Evolutionary conservation across 1,284 basidiomycete genomes (phyloP).

Genomic region (Leccinum pachyderme): DNA sequence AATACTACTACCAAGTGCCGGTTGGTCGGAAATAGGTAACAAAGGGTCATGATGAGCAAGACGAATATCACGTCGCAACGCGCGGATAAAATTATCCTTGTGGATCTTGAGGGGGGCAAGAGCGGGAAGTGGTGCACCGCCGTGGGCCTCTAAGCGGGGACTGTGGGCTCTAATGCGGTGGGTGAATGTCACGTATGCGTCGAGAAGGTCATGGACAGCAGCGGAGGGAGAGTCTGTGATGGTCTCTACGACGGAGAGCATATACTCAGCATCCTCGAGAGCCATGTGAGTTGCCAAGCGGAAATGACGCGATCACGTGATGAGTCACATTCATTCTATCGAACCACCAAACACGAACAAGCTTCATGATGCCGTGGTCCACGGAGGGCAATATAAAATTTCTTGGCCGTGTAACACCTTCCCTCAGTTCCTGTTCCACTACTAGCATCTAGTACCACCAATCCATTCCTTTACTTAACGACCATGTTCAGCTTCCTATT

Average conservation of each 20-base stretch:
- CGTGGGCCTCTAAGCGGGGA: constrained; percentile 21
- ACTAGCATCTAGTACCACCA: constrained; percentile 4
- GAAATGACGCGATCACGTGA: not conserved
- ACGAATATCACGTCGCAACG: constrained; percentile 48
- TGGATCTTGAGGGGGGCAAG: constrained; percentile 32
- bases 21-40: constrained; percentile 14
- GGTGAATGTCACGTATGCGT: constrained; percentile 55
- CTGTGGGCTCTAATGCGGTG: constrained; percentile 41
- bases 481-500: constrained; percentile 26
- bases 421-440: not conserved
- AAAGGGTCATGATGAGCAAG: constrained; percentile 42
- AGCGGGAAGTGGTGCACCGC: constrained; percentile 27
- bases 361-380: not conserved
- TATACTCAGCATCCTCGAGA: constrained; percentile 28
- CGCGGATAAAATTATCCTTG: constrained; percentile 36
- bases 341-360: constrained; percentile 24
- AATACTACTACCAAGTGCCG: not conserved
- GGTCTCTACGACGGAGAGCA: constrained; percentile 45
- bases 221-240: constrained; percentile 45
- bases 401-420: constrained; percentile 2
- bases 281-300: not conserved
- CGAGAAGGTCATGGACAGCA: constrained; percentile 50
- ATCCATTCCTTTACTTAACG: constrained; percentile 23
- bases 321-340: no score
- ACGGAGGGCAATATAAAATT: constrained; percentile 18